Conservation (phyloP, 495 filamentous ascomycete genomes). For the Pseudevernia furfuracea region DNA sequence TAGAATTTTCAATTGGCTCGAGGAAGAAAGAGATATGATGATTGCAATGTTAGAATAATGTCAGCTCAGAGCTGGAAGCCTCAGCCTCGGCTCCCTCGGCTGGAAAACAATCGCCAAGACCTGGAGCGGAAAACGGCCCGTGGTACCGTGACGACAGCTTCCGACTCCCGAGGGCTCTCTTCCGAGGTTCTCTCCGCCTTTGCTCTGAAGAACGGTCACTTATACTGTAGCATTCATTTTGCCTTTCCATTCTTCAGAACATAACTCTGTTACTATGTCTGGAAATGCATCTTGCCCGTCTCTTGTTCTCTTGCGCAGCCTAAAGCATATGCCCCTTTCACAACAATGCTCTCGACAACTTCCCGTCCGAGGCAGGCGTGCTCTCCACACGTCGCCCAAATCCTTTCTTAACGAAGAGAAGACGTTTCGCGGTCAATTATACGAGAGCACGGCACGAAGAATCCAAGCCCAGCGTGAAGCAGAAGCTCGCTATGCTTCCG, state of each 20-base stretch:
- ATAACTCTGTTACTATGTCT: neutral
- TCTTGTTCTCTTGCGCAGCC: constrained; percentile 1
- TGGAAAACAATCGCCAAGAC: neutral
- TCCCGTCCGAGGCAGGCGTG: neutral
- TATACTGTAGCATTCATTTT: neutral
- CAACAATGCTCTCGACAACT: constrained; percentile 11
- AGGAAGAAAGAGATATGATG: neutral
- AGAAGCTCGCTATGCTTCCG: constrained; percentile 54
- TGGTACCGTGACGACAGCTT: too few relatives aligned
- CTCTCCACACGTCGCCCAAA: constrained; percentile 8
- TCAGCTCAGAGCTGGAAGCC: too few relatives aligned
- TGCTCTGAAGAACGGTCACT: neutral
- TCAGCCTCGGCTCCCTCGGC: too few relatives aligned
- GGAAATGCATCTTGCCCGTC: constrained; percentile 7
- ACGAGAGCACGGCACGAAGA: constrained; percentile 71
- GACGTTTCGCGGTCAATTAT: constrained; percentile 80
- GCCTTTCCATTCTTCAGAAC: neutral
- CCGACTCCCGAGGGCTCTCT: neutral
- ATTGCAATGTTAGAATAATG: neutral
- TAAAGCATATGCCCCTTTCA: neutral
- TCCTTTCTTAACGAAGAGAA: constrained; percentile 29
- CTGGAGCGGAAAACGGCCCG: constrained; percentile 5
- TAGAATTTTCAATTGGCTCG: neutral
- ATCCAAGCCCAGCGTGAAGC: constrained; percentile 67
- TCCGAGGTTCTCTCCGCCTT: constrained; percentile 2